Base-by-base conservation (phyloP, 352 stramenopile genomes). In the Poterioochromonas sp. region DNA sequence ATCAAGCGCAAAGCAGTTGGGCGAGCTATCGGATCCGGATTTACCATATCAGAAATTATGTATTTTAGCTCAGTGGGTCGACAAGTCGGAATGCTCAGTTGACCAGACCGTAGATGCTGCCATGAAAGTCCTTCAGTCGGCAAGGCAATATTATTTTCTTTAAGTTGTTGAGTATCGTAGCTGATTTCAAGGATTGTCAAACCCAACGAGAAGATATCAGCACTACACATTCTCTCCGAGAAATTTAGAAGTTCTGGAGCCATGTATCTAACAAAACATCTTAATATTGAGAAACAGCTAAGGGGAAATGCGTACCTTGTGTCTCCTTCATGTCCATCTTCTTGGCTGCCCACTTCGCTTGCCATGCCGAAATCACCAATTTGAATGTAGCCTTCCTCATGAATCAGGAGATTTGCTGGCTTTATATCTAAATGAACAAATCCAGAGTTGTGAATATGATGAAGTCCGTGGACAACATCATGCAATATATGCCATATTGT, bases 391-490 rank as follows among this genome's bases (percentile, higher is more conserved):
- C 89, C 88, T 29, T 87, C 69, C 22, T 83, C 76, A 0, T 86
- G 85, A 39, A 94, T 88, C 80, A 98, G 95, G 69, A 97, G 90
- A 80, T 98, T 98, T n/a, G 93, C 91, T 18, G 93, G 92, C 81
- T 98, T 98, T 79, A 98, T 91, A 80, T 98, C 94, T 62, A 96
- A 85, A 79, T 98, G 94, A 29, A 97, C 90, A 41, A 97, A 87
- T 0, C 85, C 81, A 68, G 93, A 85, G 0, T 86, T 86, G 83
- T 97, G 91, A 5, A 98, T 88, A 29, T 94, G 88, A 47, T 87
- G 85, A 3, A 98, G 83, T 35, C 90, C 93, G 47, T 79, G 80
- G 15, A 83, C 82, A 68, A 93, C 78, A 49, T 94, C 86, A 47
- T 84, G 79, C n/a, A 93, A 62, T 26, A 95, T 88, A 34, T 80